A percentile compares a stretch with the other conserved stretches of the same genome.
Evolutionary conservation across 768 basidiomycete genomes (phyloP).

Genomic region (Suillus clintonianus): DNA sequence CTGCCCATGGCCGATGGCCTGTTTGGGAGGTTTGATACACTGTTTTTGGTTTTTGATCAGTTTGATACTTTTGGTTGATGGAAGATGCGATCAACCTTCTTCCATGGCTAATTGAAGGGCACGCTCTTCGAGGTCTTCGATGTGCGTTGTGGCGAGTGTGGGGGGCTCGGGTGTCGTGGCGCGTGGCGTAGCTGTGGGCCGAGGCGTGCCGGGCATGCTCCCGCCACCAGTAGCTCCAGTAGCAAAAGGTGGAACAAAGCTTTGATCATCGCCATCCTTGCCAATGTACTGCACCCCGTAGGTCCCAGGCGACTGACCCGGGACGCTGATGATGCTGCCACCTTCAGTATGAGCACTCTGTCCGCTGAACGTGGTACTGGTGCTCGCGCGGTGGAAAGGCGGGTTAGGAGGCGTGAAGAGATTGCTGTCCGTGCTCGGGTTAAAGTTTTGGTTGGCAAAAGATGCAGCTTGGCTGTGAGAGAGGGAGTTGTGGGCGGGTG

Average conservation of each 20-base stretch:
- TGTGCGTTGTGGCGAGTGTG: constrained; percentile 16
- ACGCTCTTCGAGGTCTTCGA: constrained; percentile 47
- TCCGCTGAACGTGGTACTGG: constrained; percentile 25
- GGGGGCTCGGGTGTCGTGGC: constrained; percentile 5
- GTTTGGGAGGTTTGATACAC: constrained; percentile 54
- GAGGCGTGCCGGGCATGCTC: constrained; percentile 15
- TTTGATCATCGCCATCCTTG: constrained; percentile 60
- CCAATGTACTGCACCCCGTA: constrained; percentile 71
- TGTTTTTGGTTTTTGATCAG: constrained; percentile 26
- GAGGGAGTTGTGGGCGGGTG: constrained; percentile 6
- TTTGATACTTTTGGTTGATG: background rate
- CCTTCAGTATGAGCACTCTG: constrained; percentile 10
- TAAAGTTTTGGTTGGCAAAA: constrained; percentile 15
- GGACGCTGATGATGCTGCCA: background rate
- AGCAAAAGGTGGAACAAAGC: constrained; percentile 24
- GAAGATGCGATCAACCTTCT: constrained; percentile 33
- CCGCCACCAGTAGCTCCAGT: constrained; percentile 20
- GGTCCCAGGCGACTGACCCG: constrained; percentile 37
- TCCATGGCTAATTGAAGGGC: constrained; percentile 54
- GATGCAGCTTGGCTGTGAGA: constrained; percentile 25
- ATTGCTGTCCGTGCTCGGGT: background rate
- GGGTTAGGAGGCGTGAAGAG: background rate
- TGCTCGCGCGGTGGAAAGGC: constrained; percentile 12
- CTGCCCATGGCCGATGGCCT: constrained; percentile 72
- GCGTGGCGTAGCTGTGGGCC: constrained; percentile 18